Conservation (phyloP, 1,284 basidiomycete species). For the Sphagnurus paluster region DNA sequence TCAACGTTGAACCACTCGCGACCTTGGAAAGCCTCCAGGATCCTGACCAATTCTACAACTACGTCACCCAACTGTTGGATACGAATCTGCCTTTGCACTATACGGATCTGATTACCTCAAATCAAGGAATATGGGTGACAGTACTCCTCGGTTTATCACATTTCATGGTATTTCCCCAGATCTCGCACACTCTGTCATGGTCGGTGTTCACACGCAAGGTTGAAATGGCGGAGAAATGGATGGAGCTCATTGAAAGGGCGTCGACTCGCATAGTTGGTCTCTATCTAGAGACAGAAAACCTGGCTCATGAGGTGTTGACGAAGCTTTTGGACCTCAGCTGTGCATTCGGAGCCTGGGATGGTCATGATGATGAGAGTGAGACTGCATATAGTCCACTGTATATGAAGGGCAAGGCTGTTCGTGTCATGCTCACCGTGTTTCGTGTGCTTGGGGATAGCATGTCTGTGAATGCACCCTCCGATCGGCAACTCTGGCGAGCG, state of each 20-base stretch:
- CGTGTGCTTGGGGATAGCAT: constrained; percentile 37
- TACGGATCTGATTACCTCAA: constrained; percentile 24
- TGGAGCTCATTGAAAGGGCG: constrained; percentile 53
- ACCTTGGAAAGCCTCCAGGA: constrained; percentile 18
- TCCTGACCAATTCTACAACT: constrained; percentile 19
- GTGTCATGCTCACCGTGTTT: constrained; percentile 29
- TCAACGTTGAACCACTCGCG: constrained; percentile 13
- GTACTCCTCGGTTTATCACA: constrained; percentile 52
- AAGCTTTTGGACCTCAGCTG: constrained; percentile 53
- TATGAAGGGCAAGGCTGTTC: constrained; percentile 30
- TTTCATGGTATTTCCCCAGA: constrained; percentile 52
- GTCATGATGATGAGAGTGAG: constrained; percentile 34
- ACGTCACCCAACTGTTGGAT: constrained; percentile 19
- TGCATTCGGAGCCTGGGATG: constrained; percentile 58
- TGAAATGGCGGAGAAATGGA: constrained; percentile 49
- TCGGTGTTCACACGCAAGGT: constrained; percentile 56
- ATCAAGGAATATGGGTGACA: constrained; percentile 37
- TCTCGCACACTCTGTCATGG: constrained; percentile 44
- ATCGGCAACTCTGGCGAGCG: constrained; percentile 42
- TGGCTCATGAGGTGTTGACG: constrained; percentile 49
- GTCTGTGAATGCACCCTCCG: constrained; percentile 27
- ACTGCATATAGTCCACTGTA: constrained; percentile 25
- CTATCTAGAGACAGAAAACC: constrained; percentile 42
- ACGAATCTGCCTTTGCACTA: constrained; percentile 14
- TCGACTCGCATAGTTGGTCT: constrained; percentile 50